These are phyloP conservation scores for Coleophoma cylindrospora DNA, from an alignment of 2,329 filamentous ascomycete genomes.

Conservation along the genomic window DNA sequence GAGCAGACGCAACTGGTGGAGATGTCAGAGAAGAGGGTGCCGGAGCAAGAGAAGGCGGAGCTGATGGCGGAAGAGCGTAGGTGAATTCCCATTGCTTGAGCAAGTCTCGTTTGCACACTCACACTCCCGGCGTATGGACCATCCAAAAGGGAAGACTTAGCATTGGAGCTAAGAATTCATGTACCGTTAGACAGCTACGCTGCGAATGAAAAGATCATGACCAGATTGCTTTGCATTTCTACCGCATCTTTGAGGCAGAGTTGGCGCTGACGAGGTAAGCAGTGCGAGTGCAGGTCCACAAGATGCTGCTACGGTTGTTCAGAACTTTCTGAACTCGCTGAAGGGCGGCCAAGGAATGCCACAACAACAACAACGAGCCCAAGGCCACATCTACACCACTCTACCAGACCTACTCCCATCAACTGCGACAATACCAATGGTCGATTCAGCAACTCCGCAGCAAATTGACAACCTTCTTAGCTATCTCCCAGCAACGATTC, in stretches of 20 bases:
- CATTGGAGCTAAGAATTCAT: constrained; percentile 14
- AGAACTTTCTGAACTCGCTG: constrained; percentile 84
- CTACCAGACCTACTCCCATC: constrained; percentile 81
- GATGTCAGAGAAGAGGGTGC: constrained; percentile 89
- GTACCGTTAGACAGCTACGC: constrained; percentile 27
- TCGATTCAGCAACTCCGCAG: constrained; percentile 51
- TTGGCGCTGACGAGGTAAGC: constrained; percentile 37
- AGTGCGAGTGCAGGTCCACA: constrained; percentile 53
- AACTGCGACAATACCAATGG: constrained; percentile 70
- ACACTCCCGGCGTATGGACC: too few species aligned
- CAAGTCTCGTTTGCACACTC: too few species aligned
- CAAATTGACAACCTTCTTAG: constrained; percentile 71
- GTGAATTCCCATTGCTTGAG: constrained; percentile 40
- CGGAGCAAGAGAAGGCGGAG: constrained; percentile 83
- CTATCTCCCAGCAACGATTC: constrained; percentile 72
- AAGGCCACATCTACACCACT: constrained; percentile 70
- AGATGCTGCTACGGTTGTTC: constrained; percentile 75
- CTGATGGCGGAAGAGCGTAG: constrained; percentile 99
- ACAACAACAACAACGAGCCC: constrained; percentile 37
- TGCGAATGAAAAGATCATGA: constrained; percentile 21
- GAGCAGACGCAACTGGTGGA: constrained; percentile 80
- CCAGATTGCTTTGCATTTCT: constrained; percentile 2
- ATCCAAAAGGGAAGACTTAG: constrained; percentile 13
- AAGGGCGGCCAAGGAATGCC: constrained; percentile 42
- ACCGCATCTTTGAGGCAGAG: constrained; percentile 3